phyloP scores from a whole-genome alignment of 2,329 filamentous ascomycete genomes.

The Tolypocladium sp. region DNA sequence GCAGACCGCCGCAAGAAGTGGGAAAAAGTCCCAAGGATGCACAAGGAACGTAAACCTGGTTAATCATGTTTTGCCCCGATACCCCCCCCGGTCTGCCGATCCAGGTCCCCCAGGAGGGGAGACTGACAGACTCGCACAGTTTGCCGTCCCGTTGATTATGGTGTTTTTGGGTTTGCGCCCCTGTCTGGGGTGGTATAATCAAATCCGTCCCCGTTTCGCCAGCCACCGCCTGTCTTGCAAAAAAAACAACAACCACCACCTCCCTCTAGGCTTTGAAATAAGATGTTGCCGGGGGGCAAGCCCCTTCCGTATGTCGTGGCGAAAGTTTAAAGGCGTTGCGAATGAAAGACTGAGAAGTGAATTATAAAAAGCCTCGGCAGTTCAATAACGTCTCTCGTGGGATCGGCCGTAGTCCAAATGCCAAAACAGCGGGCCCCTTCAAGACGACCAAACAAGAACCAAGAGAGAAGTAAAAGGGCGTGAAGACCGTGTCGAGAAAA shows the following conservation, averaged over 20 bases:
- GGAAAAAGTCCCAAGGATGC: not conserved
- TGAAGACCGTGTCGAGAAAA: constrained; percentile 9
- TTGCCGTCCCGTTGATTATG: not conserved
- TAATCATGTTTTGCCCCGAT: not conserved
- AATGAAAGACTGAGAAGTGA: constrained; percentile 31
- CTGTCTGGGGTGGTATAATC: not conserved
- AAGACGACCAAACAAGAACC: constrained; percentile 1
- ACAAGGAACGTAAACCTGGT: not conserved
- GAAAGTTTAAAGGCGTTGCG: constrained; percentile 16
- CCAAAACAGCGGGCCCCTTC: not conserved
- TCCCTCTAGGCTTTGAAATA: not conserved
- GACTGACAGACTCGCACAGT: not conserved
- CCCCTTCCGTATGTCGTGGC: constrained; percentile 17
- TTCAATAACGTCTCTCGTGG: constrained; percentile 7
- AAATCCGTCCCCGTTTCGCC: not conserved
- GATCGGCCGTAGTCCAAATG: not conserved
- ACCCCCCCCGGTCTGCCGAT: not conserved
- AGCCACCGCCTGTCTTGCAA: not conserved
- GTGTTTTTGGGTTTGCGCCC: not conserved
- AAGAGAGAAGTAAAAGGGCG: not conserved
- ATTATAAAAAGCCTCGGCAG: constrained; percentile 22
- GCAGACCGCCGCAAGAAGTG: not conserved
- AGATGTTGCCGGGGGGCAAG: not conserved
- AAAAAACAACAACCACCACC: not conserved
- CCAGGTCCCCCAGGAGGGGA: not conserved